phyloP scores from a whole-genome alignment of 2,329 filamentous ascomycete genomes.

The Ceratocystis papillata region DNA sequence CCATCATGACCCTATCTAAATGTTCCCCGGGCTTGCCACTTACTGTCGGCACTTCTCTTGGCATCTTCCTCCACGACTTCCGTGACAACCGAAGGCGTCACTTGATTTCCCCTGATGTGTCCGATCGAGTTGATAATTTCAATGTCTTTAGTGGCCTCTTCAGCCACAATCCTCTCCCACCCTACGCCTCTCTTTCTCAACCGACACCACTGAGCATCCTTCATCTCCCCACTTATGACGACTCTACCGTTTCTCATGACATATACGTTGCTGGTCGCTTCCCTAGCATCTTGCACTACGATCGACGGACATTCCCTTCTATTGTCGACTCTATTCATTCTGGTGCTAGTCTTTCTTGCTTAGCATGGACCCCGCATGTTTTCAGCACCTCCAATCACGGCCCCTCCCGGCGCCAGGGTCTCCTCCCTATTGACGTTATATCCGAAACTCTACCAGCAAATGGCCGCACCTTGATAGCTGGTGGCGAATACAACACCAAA shows the following conservation, averaged over 20 bases:
- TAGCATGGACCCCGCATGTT: conserved; percentile 36
- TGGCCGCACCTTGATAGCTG: conserved; percentile 63
- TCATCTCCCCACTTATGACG: conserved; percentile 53
- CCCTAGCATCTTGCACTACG: conserved; percentile 78
- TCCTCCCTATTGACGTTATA: background rate
- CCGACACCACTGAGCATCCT: conserved; percentile 74
- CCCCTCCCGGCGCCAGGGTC: conserved; percentile 31
- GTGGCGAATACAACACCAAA: conserved; percentile 84
- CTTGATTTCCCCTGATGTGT: conserved; percentile 7
- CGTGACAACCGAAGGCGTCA: conserved; percentile 38
- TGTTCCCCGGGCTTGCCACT: conserved; percentile 56
- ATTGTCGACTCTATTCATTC: conserved; percentile 72
- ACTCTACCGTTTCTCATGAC: conserved; percentile 53
- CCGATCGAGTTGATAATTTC: conserved; percentile 28
- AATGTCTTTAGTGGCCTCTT: conserved; percentile 35
- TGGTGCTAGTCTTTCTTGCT: conserved; percentile 63
- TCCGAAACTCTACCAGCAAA: conserved; percentile 31
- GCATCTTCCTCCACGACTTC: conserved; percentile 73
- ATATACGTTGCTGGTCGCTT: conserved; percentile 87
- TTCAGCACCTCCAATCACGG: conserved; percentile 4
- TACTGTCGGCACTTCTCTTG: conserved; percentile 72
- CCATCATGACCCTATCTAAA: conserved; percentile 71
- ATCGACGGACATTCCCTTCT: conserved; percentile 71
- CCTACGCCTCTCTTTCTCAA: conserved; percentile 64
- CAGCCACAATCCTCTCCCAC: conserved; percentile 42